Evolutionary conservation across 306 rosid genomes (phyloP).

Genomic region (Prunus campanulata): DNA sequence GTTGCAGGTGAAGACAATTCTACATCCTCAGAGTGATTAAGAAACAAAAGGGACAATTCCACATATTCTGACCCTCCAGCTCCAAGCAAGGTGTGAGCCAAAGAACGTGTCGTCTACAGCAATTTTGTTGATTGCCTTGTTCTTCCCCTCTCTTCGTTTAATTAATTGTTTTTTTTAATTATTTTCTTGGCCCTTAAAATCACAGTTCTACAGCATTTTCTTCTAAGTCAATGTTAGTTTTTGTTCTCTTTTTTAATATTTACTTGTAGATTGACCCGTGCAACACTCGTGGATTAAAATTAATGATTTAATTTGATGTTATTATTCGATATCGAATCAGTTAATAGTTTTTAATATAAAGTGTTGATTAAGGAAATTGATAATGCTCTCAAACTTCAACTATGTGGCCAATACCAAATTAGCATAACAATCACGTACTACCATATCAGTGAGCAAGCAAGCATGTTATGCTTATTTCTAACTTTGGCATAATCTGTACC

Average conservation of each 20-base stretch:
- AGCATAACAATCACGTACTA: neutral
- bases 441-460: no score
- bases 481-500: neutral
- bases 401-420: neutral
- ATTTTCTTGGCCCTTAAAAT: neutral
- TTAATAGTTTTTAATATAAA: neutral
- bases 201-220: neutral
- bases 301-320: neutral
- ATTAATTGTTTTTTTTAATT: neutral
- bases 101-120: neutral
- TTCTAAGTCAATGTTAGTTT: neutral
- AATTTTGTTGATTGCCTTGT: slow-evolving; percentile 12
- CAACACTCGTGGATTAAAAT: neutral
- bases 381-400: neutral
- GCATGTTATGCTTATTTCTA: neutral
- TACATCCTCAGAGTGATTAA: slow-evolving; percentile 34
- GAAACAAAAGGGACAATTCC: neutral
- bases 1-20: slow-evolving; percentile 54
- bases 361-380: neutral
- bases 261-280: slow-evolving; percentile 1
- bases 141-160: neutral
- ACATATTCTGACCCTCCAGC: neutral
- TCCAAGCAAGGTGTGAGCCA: neutral
- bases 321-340: neutral
- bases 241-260: neutral